phyloP scores from a whole-genome alignment of 371 early-diverging fungal genomes.

The Mortierella sp. region DNA sequence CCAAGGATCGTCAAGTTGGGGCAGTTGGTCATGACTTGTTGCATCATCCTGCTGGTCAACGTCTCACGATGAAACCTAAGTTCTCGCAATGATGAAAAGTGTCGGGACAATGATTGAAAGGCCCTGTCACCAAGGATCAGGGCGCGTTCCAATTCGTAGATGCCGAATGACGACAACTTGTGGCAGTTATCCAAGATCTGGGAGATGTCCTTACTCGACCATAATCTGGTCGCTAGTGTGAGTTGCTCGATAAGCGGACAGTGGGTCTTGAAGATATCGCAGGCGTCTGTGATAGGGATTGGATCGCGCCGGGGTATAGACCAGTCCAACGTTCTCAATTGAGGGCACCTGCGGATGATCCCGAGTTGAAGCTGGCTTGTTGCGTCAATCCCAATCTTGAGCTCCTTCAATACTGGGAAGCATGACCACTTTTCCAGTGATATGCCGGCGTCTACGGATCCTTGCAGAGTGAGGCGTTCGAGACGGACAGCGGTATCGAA shows the following conservation, averaged over 20 bases:
- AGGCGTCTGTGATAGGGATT: not conserved
- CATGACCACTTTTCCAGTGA: not conserved
- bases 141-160: too few species aligned
- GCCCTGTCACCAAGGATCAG: not conserved
- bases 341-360: not conserved
- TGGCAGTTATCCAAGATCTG: not conserved
- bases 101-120: conserved; percentile 1
- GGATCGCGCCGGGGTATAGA: too few species aligned
- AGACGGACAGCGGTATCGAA: not conserved
- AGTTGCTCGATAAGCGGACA: not conserved
- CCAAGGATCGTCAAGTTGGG: not conserved
- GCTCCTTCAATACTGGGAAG: not conserved
- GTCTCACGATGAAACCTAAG: not conserved
- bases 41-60: conserved; percentile 1
- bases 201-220: not conserved
- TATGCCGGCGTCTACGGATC: not conserved
- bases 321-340: not conserved
- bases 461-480: not conserved
- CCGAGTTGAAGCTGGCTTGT: not conserved
- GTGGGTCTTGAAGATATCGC: not conserved
- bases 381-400: not conserved
- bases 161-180: not conserved
- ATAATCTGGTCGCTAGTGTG: not conserved
- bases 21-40: conserved; percentile 4
- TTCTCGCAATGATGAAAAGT: not conserved